A percentile compares a stretch with the other conserved stretches of the same genome.
Evolutionary conservation across 2,329 filamentous ascomycete species (phyloP).

Genomic region (Didymellaceae sp.): DNA sequence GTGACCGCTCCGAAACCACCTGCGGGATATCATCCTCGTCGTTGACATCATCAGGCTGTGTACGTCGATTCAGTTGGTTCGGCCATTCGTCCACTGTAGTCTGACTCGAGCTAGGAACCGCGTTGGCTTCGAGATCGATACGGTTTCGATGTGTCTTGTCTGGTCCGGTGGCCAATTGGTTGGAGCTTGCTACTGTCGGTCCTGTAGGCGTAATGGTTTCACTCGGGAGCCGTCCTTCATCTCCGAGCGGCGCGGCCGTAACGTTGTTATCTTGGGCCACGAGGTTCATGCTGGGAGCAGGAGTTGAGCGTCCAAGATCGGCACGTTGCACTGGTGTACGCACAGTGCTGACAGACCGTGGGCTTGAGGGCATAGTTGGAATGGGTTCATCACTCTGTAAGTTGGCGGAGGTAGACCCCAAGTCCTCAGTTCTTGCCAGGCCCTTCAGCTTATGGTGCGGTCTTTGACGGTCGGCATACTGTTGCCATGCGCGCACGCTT

Average conservation of each 20-base stretch:
- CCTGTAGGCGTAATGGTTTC: constrained; percentile 10
- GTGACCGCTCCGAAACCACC: constrained; percentile 50
- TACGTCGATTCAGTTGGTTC: constrained; percentile 18
- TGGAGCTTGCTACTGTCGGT: neutral
- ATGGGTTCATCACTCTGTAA: constrained; percentile 18
- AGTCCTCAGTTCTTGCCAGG: constrained; percentile 16
- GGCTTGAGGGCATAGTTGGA: constrained; percentile 33
- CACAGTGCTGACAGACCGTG: constrained; percentile 20
- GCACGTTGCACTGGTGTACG: constrained; percentile 24
- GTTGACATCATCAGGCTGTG: constrained; percentile 7
- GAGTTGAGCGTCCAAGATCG: constrained; percentile 26
- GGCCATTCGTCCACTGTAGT: constrained; percentile 50
- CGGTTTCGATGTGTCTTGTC: neutral
- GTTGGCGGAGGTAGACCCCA: constrained; percentile 2
- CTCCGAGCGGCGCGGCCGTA: neutral
- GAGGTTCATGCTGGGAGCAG: constrained; percentile 19
- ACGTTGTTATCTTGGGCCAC: neutral
- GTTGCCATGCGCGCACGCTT: constrained; percentile 47
- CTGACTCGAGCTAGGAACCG: constrained; percentile 50
- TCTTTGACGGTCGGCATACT: constrained; percentile 42
- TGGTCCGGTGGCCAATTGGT: neutral
- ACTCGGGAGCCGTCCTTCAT: neutral
- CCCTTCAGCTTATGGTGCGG: constrained; percentile 32
- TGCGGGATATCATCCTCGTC: constrained; percentile 49
- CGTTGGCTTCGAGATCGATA: neutral